These are phyloP conservation scores for Xerophyta viscosa DNA, from an alignment of 106 monocot genomes.

Conservation along the genomic window DNA sequence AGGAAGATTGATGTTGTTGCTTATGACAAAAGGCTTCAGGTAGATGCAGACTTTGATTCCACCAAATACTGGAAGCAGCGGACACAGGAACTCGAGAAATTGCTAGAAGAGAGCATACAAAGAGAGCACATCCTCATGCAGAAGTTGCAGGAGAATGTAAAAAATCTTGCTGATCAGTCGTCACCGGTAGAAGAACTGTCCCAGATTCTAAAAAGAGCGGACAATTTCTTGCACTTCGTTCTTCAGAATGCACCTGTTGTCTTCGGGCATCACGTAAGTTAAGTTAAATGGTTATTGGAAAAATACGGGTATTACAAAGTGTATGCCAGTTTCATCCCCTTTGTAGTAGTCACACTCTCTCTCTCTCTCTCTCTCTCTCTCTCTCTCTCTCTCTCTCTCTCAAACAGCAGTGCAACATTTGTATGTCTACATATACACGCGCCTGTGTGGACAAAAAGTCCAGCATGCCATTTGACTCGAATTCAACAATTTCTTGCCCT, in stretches of 20 bases:
- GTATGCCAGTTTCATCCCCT: too few species aligned
- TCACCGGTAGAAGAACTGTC: constrained; percentile 70
- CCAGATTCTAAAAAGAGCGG: constrained; percentile 58
- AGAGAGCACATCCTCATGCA: constrained; percentile 41
- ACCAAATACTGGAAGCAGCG: constrained; percentile 51
- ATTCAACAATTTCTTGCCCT: too few species aligned
- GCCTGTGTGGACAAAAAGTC: too few species aligned
- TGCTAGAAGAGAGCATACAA: constrained; percentile 50
- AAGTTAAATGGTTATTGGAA: too few species aligned
- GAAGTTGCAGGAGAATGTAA: constrained; percentile 50
- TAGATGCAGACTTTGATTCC: constrained; percentile 43
- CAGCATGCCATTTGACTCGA: too few species aligned
- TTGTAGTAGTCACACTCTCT: too few species aligned
- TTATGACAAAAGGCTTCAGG: constrained; percentile 27
- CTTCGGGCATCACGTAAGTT: constrained; percentile 81
- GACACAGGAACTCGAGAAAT: constrained; percentile 34
- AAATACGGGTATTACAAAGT: too few species aligned
- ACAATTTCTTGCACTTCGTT: constrained; percentile 74
- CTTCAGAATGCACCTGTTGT: constrained; percentile 76
- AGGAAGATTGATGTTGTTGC: constrained; percentile 26
- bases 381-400: too few species aligned
- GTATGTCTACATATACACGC: too few species aligned
- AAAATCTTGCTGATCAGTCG: constrained; percentile 42
- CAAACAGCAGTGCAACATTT: too few species aligned
- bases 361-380: too few species aligned